Base-by-base conservation (phyloP, 2,329 filamentous ascomycete species). In the Alternaria triticina region DNA sequence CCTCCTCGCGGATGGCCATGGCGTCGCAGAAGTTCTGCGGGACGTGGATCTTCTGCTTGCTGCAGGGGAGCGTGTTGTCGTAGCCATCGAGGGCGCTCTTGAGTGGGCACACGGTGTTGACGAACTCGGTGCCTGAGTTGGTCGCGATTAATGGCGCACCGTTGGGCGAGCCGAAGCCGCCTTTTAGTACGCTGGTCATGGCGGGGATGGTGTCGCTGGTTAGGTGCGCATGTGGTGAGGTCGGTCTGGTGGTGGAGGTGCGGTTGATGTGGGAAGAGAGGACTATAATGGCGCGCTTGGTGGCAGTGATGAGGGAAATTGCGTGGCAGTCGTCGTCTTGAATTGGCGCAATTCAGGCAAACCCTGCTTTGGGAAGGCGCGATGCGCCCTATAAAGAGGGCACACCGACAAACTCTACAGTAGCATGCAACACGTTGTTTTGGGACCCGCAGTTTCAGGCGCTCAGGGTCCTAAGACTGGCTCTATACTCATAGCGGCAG, bases 1-100 rank as follows among this genome's bases (percentile, higher is more conserved):
- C 88, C 43, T 81, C 79, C 60, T 86, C 82, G 40, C 88, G 87
- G 6, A 90, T 82, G 13, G 79, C 77, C 83, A 89, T 87, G 67
- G 86, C 87, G 67, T 89, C 86, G 62, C 77, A 75, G 74, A 86
- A 86, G 60, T 77, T 70, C 59, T 80, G 76, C 3, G 83, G 83
- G 28, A 85, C 74, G 44, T 62, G 43, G 28, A 69, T 68, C 10
- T 71, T 58, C 67, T 83, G 81, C 58, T 75, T 61, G 61, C 73
- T 67, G 68, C 70, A 74, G 11, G 73, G 75, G 54, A 69, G 69
- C 4, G 74, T 74, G 56, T 72, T 80, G 68, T 81, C 74, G 68
- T 81, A 83, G 60, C 72, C 71, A 43, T 76, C 67, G 36, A 82
- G 68, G 20, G 74, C 71, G 27, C 69, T 65, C 25, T 76, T 73